Evolutionary conservation across 2,329 filamentous ascomycete species (phyloP).

Genomic region (Rhytidhysteron rufulum): DNA sequence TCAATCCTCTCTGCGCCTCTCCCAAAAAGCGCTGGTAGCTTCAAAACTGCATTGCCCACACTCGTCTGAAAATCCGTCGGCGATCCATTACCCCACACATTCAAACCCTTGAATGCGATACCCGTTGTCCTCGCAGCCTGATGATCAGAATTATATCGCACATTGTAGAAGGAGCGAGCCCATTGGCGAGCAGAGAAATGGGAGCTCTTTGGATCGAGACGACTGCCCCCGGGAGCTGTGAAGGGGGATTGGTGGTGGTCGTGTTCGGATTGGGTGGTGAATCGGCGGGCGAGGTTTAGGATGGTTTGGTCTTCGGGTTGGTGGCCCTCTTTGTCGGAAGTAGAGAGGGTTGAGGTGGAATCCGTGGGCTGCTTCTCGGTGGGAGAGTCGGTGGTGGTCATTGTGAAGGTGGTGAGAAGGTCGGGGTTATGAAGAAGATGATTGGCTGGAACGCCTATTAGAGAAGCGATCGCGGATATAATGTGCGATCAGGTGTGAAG

Average conservation of each 20-base stretch:
- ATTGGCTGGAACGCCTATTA: no score
- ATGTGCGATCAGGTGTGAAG: no score
- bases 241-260: slow-evolving; percentile 29
- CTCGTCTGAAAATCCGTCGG: slow-evolving; percentile 63
- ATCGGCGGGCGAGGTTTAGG: slow-evolving; percentile 34
- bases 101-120: slow-evolving; percentile 58
- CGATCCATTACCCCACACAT: slow-evolving; percentile 59
- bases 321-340: no score
- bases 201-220: slow-evolving; percentile 39
- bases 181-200: slow-evolving; percentile 42
- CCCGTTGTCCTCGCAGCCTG: slow-evolving; percentile 55
- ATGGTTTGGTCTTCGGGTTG: no score
- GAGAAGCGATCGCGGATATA: no score
- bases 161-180: no score
- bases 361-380: no score
- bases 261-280: slow-evolving; percentile 35
- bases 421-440: no score
- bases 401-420: no score
- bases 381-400: no score
- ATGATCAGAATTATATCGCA: no score
- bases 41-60: slow-evolving; percentile 53
- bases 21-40: slow-evolving; percentile 49
- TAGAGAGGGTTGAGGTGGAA: no score
- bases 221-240: slow-evolving; percentile 31
- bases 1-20: slow-evolving; percentile 19